Evolutionary conservation across 2,329 filamentous ascomycete genomes (phyloP).

Genomic region (Dothistroma pini): DNA sequence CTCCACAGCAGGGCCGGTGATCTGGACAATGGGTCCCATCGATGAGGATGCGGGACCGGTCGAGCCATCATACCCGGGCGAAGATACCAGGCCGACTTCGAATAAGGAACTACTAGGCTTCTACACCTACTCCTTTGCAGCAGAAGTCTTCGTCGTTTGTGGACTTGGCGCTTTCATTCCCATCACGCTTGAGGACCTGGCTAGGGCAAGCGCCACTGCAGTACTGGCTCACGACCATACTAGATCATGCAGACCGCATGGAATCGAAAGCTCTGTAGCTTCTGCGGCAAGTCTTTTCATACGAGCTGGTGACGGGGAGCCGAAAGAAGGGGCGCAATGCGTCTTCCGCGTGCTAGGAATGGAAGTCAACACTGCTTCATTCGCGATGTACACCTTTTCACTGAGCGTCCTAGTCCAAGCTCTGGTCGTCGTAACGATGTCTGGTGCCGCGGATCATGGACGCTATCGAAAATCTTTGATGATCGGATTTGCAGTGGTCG

Average conservation of each 20-base stretch:
- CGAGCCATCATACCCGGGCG: conserved; percentile 64
- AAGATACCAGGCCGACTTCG: conserved; percentile 87
- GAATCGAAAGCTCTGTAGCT: conserved; percentile 8
- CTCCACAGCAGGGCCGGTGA: not conserved
- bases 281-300: not conserved
- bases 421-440: conserved; percentile 90
- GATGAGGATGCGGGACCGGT: conserved; percentile 8
- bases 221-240: conserved; percentile 74
- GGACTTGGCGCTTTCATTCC: conserved; percentile 88
- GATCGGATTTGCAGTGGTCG: conserved; percentile 76
- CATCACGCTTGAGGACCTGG: conserved; percentile 89
- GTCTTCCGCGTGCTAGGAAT: conserved; percentile 76
- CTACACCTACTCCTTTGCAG: conserved; percentile 95
- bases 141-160: conserved; percentile 94
- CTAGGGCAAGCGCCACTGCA: conserved; percentile 71
- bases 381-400: conserved; percentile 98
- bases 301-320: conserved; percentile 1
- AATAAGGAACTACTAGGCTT: conserved; percentile 84
- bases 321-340: conserved; percentile 61
- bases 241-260: conserved; percentile 58
- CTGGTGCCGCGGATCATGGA: conserved; percentile 91
- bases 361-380: conserved; percentile 92
- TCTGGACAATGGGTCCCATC: conserved; percentile 20
- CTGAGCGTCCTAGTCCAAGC: conserved; percentile 86
- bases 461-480: conserved; percentile 81